Base-by-base conservation (phyloP, 768 basidiomycete species). In the Tulasnella calospora region DNA sequence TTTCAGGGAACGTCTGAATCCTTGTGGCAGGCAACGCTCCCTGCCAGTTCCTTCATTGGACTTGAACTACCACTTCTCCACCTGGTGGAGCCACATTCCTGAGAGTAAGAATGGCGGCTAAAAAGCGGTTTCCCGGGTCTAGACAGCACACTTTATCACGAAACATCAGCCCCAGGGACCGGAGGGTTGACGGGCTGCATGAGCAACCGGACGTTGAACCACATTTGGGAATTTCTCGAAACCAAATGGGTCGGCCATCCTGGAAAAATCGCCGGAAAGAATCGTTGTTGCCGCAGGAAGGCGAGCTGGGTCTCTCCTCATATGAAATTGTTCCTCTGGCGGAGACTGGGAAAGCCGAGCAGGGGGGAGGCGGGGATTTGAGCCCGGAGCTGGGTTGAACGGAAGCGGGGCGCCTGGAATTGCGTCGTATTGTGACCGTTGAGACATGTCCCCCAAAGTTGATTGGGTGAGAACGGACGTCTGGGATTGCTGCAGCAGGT, bases 321-420 rank as follows among this genome's bases (percentile, higher is more conserved):
- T 3, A 36, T 71, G 71, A 21, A 40, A 23, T 38, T 44, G 73
- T 17, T 73, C 73, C 73, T 41, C 21, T 61, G 57, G 57, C 23
- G 57, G 57, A 61, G 57, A 61, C 23, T 61, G 57, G n/a, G 57
- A 61, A 10, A 61, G 57, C 23, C 57, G 57, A 30, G 57, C 57
- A 19, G 57, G 57, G 27, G 57, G 57, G 23, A 61, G 57, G 3
- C 57, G 57, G 17, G 57, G 57, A 21, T 61, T 61, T 30, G 71
- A 71, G 30, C 71, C 71, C 1, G 71, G 71, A 35, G 71, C 71
- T 33, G 74, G 74, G 30, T 76, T 76, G 74, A 76, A 76, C 12
- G 44, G 74, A 35, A 57, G 57, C 3, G 57, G 57, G 3, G 27
- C 10, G 51, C 55, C 55, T 5, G n/a, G 23, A 46, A 33, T 2